Evolutionary conservation across 805 yeast genomes (phyloP).

Genomic region (Candida nanaspora): DNA sequence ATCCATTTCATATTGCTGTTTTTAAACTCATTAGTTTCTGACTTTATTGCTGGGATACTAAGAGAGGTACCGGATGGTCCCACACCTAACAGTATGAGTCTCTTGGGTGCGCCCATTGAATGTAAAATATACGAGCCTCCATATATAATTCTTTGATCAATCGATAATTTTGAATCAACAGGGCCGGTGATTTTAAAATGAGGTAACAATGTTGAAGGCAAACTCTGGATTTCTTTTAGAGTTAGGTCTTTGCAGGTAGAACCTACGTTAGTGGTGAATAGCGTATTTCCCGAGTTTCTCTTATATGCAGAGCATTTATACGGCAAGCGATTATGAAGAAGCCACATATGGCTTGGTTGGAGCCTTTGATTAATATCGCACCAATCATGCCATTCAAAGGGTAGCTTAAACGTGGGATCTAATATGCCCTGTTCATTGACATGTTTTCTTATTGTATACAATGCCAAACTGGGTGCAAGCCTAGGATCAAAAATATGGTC

Average conservation of each 20-base stretch:
- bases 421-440: slow-evolving; percentile 1
- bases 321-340: background rate
- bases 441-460: slow-evolving; percentile 9
- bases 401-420: slow-evolving; percentile 12
- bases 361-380: slow-evolving; percentile 17
- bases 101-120: slow-evolving; percentile 24
- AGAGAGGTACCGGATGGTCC: background rate
- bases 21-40: background rate
- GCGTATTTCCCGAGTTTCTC: background rate
- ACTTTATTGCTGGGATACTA: background rate
- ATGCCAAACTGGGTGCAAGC: slow-evolving; percentile 11
- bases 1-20: background rate
- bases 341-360: slow-evolving; percentile 13
- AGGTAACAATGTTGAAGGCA: slow-evolving; percentile 15
- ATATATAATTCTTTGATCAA: slow-evolving; percentile 23
- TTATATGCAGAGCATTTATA: slow-evolving; percentile 2
- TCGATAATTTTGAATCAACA: slow-evolving; percentile 17
- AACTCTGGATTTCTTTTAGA: background rate
- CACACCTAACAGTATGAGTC: slow-evolving; percentile 23
- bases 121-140: slow-evolving; percentile 29
- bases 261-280: background rate
- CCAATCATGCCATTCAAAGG: slow-evolving; percentile 27
- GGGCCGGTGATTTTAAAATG: slow-evolving; percentile 19
- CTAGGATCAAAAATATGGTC: slow-evolving; percentile 10
- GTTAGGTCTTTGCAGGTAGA: slow-evolving; percentile 1